Conservation (phyloP, 139 green algal genomes). For the Diplosphaera chodatii region DNA sequence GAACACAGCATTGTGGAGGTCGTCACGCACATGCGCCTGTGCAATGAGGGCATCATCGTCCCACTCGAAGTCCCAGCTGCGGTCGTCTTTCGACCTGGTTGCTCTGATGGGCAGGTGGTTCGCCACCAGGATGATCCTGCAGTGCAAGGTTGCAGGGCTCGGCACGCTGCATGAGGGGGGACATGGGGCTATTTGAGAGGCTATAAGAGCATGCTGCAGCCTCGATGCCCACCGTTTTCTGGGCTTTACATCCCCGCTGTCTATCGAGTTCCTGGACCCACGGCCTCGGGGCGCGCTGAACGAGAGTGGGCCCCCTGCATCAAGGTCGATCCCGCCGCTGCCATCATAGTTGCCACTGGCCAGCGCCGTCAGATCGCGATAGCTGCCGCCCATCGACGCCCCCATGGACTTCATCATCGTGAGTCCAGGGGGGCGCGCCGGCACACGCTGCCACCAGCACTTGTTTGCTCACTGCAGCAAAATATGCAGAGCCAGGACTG, state of each 20-base stretch:
- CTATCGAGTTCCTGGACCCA: conserved; percentile 5
- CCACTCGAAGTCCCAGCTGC: conserved; percentile 82
- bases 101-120: conserved; percentile 84
- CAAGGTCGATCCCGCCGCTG: background rate
- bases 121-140: conserved; percentile 85
- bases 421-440: background rate
- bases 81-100: conserved; percentile 24
- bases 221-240: background rate
- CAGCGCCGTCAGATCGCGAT: conserved; percentile 2
- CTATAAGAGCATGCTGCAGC: background rate
- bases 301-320: conserved; percentile 6
- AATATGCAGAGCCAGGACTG: too few species aligned
- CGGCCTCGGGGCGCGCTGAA: background rate
- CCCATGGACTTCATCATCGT: background rate
- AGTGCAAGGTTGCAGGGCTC: background rate
- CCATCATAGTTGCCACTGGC: background rate
- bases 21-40: conserved; percentile 71
- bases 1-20: background rate
- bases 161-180: background rate
- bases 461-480: too few species aligned
- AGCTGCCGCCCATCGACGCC: background rate
- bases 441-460: too few species aligned
- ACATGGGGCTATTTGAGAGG: background rate
- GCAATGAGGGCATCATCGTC: conserved; percentile 90
- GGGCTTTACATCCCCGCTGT: background rate